These are phyloP conservation scores for Abrus pulchellus DNA, from an alignment of 306 rosid species.

Conservation along the genomic window DNA sequence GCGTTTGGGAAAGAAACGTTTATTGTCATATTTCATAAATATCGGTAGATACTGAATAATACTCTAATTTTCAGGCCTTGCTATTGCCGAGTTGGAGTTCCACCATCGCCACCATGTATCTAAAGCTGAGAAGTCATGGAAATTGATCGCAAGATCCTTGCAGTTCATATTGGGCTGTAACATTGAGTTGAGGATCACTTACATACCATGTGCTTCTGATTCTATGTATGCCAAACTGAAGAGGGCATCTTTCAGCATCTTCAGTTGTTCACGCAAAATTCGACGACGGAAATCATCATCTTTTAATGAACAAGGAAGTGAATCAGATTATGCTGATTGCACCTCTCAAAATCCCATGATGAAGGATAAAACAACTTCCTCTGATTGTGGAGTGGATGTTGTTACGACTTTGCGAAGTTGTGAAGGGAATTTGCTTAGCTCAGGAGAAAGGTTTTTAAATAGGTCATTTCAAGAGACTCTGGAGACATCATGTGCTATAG, in stretches of 20 bases:
- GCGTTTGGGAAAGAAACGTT: neutral
- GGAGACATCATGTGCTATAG: constrained; percentile 45
- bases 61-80: constrained; percentile 64
- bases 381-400: constrained; percentile 56
- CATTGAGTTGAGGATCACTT: constrained; percentile 78
- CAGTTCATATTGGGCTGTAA: constrained; percentile 72
- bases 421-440: constrained; percentile 72
- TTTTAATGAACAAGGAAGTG: constrained; percentile 58
- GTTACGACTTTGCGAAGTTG: constrained; percentile 64
- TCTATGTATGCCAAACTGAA: constrained; percentile 57
- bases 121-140: constrained; percentile 88
- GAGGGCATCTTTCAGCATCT: constrained; percentile 67
- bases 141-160: constrained; percentile 72
- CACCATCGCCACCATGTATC: constrained; percentile 60
- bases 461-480: constrained; percentile 54
- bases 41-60: neutral
- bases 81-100: constrained; percentile 80
- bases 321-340: constrained; percentile 56
- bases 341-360: constrained; percentile 58
- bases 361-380: constrained; percentile 54
- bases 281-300: constrained; percentile 53
- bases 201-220: constrained; percentile 54
- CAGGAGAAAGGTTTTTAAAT: constrained; percentile 54
- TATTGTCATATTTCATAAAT: constrained; percentile 5
- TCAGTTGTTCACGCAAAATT: constrained; percentile 69